These are phyloP conservation scores for Pseudevernia furfuracea DNA, from an alignment of 495 filamentous ascomycete genomes.

Conservation along the genomic window DNA sequence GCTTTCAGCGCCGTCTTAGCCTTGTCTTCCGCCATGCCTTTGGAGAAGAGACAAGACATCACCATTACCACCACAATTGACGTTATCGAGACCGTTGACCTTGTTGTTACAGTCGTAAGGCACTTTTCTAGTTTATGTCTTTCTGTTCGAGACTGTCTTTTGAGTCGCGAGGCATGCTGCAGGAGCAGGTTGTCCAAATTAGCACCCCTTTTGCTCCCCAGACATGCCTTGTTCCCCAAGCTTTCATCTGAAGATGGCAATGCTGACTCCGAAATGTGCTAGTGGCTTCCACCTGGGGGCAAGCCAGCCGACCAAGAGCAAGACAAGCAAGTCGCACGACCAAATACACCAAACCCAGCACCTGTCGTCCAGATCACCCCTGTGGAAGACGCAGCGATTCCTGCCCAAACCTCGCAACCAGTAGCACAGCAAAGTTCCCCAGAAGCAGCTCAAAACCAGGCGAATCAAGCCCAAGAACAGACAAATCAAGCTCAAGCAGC, in stretches of 20 bases:
- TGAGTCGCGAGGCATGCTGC: no score
- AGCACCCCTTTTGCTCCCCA: no score
- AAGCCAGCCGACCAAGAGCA: conserved; percentile 1
- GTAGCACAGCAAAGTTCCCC: not conserved
- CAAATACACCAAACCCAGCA: conserved; percentile 4
- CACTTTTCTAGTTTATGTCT: no score
- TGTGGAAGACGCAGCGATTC: not conserved
- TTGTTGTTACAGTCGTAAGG: conserved; percentile 34
- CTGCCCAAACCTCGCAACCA: not conserved
- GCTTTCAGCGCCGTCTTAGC: conserved; percentile 26
- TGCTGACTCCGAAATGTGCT: no score
- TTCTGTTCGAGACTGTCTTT: no score
- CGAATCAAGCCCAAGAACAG: conserved; percentile 2
- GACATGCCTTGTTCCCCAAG: no score
- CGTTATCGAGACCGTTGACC: conserved; percentile 33
- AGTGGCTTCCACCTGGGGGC: conserved; percentile 19
- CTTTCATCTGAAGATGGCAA: no score
- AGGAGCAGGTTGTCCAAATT: no score
- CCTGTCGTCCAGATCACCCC: conserved; percentile 8
- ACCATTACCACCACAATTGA: conserved; percentile 33
- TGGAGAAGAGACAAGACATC: conserved; percentile 29
- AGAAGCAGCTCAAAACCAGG: conserved; percentile 2
- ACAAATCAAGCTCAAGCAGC: not conserved
- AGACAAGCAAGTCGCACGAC: conserved; percentile 3
- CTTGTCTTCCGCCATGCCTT: conserved; percentile 31